phyloP scores from a whole-genome alignment of 2,329 filamentous ascomycete genomes.

The Ceratocystis smalleyi region DNA sequence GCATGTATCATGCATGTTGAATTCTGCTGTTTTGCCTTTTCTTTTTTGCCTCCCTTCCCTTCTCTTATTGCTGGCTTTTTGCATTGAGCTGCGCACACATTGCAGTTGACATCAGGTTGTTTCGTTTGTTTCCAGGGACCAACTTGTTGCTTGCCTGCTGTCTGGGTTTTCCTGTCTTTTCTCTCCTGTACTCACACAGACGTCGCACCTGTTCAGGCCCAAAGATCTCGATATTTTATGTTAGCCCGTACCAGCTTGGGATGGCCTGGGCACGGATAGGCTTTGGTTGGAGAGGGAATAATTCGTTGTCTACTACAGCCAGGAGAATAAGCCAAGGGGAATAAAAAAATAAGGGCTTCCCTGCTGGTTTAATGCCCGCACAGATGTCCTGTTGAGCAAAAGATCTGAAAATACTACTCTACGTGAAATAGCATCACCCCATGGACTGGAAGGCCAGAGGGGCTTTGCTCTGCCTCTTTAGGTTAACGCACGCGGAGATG shows the following conservation, averaged over 20 bases:
- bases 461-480: background rate
- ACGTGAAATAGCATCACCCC: background rate
- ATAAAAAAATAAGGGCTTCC: background rate
- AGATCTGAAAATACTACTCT: constrained; percentile 2
- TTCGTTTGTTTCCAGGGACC: background rate
- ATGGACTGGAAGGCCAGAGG: background rate
- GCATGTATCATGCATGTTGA: background rate
- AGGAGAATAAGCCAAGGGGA: background rate
- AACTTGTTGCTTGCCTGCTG: background rate
- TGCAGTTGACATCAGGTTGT: background rate
- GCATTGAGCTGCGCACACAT: background rate
- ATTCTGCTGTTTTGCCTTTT: background rate
- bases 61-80: background rate
- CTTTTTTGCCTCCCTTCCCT: background rate
- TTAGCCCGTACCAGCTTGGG: background rate
- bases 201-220: background rate
- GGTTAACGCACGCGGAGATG: background rate
- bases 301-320: too few species aligned
- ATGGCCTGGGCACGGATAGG: background rate
- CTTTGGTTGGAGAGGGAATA: too few species aligned
- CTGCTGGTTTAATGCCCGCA: background rate
- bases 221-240: constrained; percentile 3
- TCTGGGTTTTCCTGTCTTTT: background rate
- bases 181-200: background rate
- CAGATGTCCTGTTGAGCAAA: background rate